Evolutionary conservation across 495 filamentous ascomycete genomes (phyloP), one percentile per base, ranked within the genome.

Genomic region (Staphylotrichum tortipilum): DNA sequence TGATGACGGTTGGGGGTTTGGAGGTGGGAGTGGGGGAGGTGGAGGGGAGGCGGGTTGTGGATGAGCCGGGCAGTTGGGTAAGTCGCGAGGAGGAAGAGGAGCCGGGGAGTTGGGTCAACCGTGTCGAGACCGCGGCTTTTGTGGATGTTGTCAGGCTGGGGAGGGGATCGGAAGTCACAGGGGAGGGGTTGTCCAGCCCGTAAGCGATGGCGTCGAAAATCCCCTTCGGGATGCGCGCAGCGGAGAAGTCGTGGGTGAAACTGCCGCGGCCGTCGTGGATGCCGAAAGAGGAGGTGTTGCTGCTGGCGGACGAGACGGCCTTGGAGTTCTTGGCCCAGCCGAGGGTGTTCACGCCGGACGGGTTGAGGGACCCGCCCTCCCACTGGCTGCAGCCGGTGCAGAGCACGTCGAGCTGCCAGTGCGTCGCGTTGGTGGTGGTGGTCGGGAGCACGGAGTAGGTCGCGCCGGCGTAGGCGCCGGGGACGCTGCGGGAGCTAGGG

Each of bases 391-490:
- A 76, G 1, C 70, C 68, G 35, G 55, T 58, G 56, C 72, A 76
- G 10, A 70, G 61, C 0, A 70, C 68, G 10, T 67, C 66, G 22
- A 76, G 59, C 18, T 74, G 71, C 70, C 71, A 78, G 54, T 76
- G 72, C 3, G 74, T 76, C 23, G 55, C 61, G 49, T 78, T 78
- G 42, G 57, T 54, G 3, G 47, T 55, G 7, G 73, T 69, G 17
- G 73, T 62, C 26, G 73, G 70, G 22, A 78, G 56, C 7, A 68
- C 50, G 12, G 57, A 62, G 57, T 76, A 69, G 7, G 64, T 64
- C 4, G 71, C 71, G 4, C 60, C 56, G 1, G 71, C 60, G 41
- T 76, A 78, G 2, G 58, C 34, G 5, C 57, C 53, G 0, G 74
- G 74, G 24, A 65, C 56, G 2, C 54, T 52, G 38, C 64, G 65